These are phyloP conservation scores for Globisporangium cylindrosporum DNA, from an alignment of 352 stramenopile genomes.

Conservation along the genomic window DNA sequence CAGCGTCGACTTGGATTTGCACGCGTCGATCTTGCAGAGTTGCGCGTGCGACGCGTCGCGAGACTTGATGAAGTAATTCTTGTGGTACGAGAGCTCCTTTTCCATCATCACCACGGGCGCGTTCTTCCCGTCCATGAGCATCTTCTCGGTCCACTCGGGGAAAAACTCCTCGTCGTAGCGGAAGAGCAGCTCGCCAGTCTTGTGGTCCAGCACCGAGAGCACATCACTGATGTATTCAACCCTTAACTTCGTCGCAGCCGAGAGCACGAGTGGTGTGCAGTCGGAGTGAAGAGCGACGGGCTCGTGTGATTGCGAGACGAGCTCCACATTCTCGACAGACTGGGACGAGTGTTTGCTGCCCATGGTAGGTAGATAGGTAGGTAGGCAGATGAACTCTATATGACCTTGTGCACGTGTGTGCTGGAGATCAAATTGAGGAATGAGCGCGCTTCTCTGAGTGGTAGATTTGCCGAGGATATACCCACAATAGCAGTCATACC, in stretches of 20 bases:
- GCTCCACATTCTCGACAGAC: neutral
- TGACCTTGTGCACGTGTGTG: neutral
- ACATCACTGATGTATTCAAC: neutral
- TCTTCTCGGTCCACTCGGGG: neutral
- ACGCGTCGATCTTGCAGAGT: neutral
- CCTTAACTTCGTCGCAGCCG: neutral
- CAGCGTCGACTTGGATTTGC: neutral
- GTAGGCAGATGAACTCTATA: neutral
- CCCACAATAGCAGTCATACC: neutral
- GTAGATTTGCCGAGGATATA: neutral
- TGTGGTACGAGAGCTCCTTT: neutral
- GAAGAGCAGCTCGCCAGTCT: neutral
- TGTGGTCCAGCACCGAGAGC: neutral
- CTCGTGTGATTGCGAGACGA: neutral
- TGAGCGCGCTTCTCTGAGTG: neutral
- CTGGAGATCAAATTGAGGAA: neutral
- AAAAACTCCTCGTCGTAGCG: neutral
- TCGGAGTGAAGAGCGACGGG: neutral
- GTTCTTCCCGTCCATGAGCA: slow-evolving; percentile 2
- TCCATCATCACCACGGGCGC: neutral
- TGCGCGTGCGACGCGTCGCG: neutral
- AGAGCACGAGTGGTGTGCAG: neutral
- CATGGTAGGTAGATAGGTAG: neutral
- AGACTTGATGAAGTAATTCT: neutral
- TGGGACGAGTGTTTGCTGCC: slow-evolving; percentile 1